phyloP scores from a whole-genome alignment of 2,329 filamentous ascomycete genomes.

The Diaporthe citri region DNA sequence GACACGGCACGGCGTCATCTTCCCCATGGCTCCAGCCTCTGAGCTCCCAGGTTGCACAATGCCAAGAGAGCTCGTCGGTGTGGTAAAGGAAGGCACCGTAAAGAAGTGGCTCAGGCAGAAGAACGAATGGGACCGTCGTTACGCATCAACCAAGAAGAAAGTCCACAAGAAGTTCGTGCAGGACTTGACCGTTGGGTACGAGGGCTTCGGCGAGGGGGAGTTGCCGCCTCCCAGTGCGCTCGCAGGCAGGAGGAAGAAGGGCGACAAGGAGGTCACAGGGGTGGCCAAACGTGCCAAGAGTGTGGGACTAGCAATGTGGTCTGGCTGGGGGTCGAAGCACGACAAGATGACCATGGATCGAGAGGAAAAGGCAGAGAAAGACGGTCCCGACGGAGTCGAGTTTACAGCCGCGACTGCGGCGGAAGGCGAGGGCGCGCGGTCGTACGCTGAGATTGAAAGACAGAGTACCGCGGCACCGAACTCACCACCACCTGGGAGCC shows the following conservation, averaged over 20 bases:
- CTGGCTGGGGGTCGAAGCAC: slow-evolving; percentile 88
- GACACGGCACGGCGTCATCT: slow-evolving; percentile 80
- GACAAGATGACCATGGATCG: slow-evolving; percentile 79
- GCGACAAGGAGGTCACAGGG: slow-evolving; percentile 61
- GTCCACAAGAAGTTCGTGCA: slow-evolving; percentile 80
- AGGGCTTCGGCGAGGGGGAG: slow-evolving; percentile 78
- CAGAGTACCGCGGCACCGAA: slow-evolving; percentile 50
- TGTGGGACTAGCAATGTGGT: slow-evolving; percentile 86
- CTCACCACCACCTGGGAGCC: slow-evolving; percentile 41
- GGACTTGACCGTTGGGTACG: slow-evolving; percentile 79
- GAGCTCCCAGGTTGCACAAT: slow-evolving; percentile 77
- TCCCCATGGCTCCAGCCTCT: slow-evolving; percentile 72
- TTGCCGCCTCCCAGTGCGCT: slow-evolving; percentile 86
- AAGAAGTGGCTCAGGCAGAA: slow-evolving; percentile 86
- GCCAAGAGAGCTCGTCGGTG: slow-evolving; percentile 75
- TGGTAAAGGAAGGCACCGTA: slow-evolving; percentile 84
- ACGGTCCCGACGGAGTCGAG: slow-evolving; percentile 51
- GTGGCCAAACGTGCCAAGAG: slow-evolving; percentile 70
- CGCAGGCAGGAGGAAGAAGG: slow-evolving; percentile 74
- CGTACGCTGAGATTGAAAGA: slow-evolving; percentile 55
- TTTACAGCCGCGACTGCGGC: slow-evolving; percentile 51
- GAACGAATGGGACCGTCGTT: slow-evolving; percentile 79
- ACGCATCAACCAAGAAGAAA: slow-evolving; percentile 74
- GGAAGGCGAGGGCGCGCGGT: slow-evolving; percentile 59
- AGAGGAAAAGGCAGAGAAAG: slow-evolving; percentile 61